A percentile compares a stretch with the other conserved stretches of the same genome.
These are phyloP conservation scores for Mortierella polycephala DNA, from an alignment of 371 early-diverging fungal genomes.

Conservation along the genomic window DNA sequence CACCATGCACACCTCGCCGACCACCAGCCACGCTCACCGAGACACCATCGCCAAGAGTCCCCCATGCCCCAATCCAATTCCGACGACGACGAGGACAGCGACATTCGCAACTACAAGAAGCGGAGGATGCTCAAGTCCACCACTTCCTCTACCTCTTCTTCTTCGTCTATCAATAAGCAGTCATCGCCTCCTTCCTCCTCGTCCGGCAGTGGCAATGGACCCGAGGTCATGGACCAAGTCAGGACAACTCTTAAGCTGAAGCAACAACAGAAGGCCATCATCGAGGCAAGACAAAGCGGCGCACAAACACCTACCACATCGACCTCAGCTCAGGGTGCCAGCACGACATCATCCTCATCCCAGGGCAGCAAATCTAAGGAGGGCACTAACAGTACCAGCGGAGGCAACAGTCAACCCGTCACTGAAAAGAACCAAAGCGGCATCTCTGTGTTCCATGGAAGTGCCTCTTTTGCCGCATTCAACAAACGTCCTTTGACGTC, in stretches of 20 bases:
- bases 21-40: constrained; percentile 32
- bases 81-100: constrained; percentile 49
- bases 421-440: constrained; percentile 50
- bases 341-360: constrained; percentile 9
- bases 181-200: constrained; percentile 17
- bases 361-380: constrained; percentile 1
- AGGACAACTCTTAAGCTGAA: constrained; percentile 57
- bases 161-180: constrained; percentile 15
- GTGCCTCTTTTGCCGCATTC: constrained; percentile 48
- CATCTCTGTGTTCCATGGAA: constrained; percentile 52
- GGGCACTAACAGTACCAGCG: neutral
- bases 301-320: constrained; percentile 6
- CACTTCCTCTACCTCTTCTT: constrained; percentile 8
- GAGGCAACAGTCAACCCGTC: constrained; percentile 30
- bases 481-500: constrained; percentile 47
- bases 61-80: constrained; percentile 52
- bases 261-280: constrained; percentile 68
- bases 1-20: constrained; percentile 21
- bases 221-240: constrained; percentile 61
- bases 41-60: constrained; percentile 45
- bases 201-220: constrained; percentile 19
- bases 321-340: constrained; percentile 7
- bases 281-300: constrained; percentile 58
- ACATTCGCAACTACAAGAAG: constrained; percentile 45
- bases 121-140: constrained; percentile 26